Percentiles rank a stretch among this genome's conserved stretches.
phyloP scores from a whole-genome alignment of 176 grass and related monocot genomes.

The Bromus sterilis region DNA sequence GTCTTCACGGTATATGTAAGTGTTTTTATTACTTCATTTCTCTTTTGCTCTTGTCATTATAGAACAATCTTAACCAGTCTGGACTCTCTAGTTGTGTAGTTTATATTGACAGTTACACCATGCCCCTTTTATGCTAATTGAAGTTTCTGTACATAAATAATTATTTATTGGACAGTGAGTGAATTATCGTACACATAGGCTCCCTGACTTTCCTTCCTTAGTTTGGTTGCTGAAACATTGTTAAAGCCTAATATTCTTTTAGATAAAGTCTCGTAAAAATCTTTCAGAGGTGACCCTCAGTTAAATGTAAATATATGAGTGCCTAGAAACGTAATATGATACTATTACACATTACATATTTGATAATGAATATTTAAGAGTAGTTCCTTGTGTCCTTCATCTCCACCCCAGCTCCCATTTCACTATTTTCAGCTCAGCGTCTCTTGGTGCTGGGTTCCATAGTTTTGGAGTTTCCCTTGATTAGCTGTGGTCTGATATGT shows the following conservation, averaged over 20 bases:
- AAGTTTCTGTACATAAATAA: not conserved
- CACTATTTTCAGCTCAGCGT: not conserved
- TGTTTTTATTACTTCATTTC: not conserved
- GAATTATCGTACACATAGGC: not conserved
- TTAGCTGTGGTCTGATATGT: not conserved
- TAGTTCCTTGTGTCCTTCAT: not conserved
- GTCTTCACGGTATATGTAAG: conserved; percentile 94
- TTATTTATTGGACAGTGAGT: not conserved
- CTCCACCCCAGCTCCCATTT: not conserved
- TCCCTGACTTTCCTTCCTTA: not conserved
- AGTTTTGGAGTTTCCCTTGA: not conserved
- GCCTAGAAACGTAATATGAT: not conserved
- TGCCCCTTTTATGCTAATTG: not conserved
- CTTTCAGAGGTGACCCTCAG: not conserved
- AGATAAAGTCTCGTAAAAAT: not conserved
- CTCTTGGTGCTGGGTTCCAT: not conserved
- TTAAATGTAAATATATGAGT: not conserved
- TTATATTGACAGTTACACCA: not conserved
- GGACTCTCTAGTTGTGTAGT: not conserved
- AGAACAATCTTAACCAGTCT: not conserved
- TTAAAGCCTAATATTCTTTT: not conserved
- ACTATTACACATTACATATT: not conserved
- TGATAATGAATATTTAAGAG: not conserved
- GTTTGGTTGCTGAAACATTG: not conserved
- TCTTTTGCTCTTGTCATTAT: not conserved